Evolutionary conservation across 176 grass and related monocot species (phyloP), one percentile per base, ranked within the genome.

Genomic region (Aechmea fasciata): DNA sequence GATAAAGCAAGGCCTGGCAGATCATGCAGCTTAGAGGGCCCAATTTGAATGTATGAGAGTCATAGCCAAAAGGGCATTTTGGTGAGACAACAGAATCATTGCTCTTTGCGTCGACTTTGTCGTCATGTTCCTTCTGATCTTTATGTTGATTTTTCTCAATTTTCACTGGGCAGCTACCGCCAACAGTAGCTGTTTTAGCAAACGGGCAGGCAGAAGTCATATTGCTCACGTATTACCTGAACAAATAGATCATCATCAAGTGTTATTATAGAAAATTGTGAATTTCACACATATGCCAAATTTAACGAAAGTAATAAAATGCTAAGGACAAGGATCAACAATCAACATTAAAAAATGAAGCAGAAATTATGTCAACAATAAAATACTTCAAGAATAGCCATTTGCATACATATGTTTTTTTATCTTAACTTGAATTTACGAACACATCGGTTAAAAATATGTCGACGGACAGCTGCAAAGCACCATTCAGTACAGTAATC

Each of bases 11-110:
- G 0, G 89, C 84, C 71, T 90, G 77, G 73, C 87, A 99, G 51
- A 99, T 65, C 84, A 99, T 93, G 87, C 94, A 99, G 82, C 94
- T 99, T 25, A 99, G 87, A 9, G 94, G 94, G 0, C 94, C 94
- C 11, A 99, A 73, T 79, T 99, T 99, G 69, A 99, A 99, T 0
- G 79, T 99, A 25, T 93, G 83, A 20, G 89, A 93, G 62, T 93
- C 94, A 25, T 90, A 99, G 64, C 94, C 94, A 47, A 87, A 99
- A 11, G 89, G 94, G 75, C 94, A 99, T 65, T 93, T 99, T 20
- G 94, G 67, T 26, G 87, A 83, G 57, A 93, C 78, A 20, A 82
- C 1, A 12, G 54, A 72, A 72, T 84, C 29, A 0, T 49, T 64
- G 13, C 52, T 50, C 49, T 87, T 81, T 13, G 78, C 77, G 3